Base-by-base conservation (phyloP, 768 basidiomycete genomes). In the Lentinula boryana region DNA sequence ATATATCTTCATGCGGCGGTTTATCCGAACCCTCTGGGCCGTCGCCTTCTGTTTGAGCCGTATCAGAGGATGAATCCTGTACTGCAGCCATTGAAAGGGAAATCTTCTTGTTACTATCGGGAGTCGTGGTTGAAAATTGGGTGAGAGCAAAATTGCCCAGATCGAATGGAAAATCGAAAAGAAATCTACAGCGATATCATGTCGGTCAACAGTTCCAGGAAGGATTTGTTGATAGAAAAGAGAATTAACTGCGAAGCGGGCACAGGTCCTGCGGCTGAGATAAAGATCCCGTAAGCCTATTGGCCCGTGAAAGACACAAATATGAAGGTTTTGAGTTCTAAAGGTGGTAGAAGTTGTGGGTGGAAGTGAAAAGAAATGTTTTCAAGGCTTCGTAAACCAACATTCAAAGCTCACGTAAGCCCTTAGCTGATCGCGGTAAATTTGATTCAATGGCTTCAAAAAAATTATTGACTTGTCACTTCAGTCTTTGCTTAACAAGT, bases 21-120 rank as follows among this genome's bases (percentile, higher is more conserved):
- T 76, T 77, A 64, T 79, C 78, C 63, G 76, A 74, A 56, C 74
- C 69, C 65, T 79, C 78, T 31, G 74, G 75, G 54, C 76, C 69
- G 56, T 79, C 78, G 53, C 70, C 72, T 64, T 78, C 78, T 44
- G 72, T 68, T 64, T 75, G 78, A 15, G 76, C 61, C 33, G 78
- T 78, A 36, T 70, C 66, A 56, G 58, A 60, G 23, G 57, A 48
- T n/a, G 55, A 50, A 23, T 51, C 50, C 50, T 35, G 58, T 13
- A 40, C 50, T 4, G 48, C 35, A 49, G 46, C 32, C 57, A 58
- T 58, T 12, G n/a, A 35, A 5, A 12, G 32, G 7, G 33, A n/a
- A 53, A 53, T 32, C 21, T 35, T 38, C 6, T 36, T 60, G n/a
- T 16, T 32, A 33, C 46, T 43, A 48, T 46, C 32, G 56, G 32